A percentile compares a stretch with the other conserved stretches of the same genome.
These are phyloP conservation scores for Globisporangium iwayamae DNA, from an alignment of 352 stramenopile species.

Conservation along the genomic window DNA sequence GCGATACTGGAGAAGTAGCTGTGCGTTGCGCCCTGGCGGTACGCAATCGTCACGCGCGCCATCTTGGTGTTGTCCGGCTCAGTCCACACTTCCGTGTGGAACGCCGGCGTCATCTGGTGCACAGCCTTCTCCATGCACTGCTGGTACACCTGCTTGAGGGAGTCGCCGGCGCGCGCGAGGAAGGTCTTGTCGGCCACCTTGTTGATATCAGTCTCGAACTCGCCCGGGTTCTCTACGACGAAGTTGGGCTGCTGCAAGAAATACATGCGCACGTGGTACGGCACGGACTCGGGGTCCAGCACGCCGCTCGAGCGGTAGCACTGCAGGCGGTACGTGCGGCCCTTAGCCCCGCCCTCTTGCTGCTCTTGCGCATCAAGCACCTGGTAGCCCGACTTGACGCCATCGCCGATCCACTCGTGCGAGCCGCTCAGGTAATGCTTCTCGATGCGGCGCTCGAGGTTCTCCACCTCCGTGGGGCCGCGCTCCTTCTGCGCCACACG, in stretches of 20 bases:
- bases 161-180: constrained; percentile 55
- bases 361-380: constrained; percentile 55
- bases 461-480: constrained; percentile 63
- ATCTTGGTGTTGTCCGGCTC: constrained; percentile 76
- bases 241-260: constrained; percentile 77
- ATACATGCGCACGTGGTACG: constrained; percentile 84
- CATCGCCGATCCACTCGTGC: constrained; percentile 68
- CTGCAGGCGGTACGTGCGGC: constrained; percentile 74
- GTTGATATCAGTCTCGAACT: constrained; percentile 73
- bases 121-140: constrained; percentile 69
- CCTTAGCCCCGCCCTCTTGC: constrained; percentile 24
- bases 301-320: constrained; percentile 83
- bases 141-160: constrained; percentile 77
- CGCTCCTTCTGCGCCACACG: constrained; percentile 45
- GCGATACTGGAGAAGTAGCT: constrained; percentile 87
- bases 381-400: constrained; percentile 77
- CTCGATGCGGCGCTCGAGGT: constrained; percentile 72
- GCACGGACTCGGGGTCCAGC: constrained; percentile 64
- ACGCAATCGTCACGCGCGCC: constrained; percentile 74
- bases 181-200: constrained; percentile 78
- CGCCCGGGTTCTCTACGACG: constrained; percentile 44
- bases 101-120: constrained; percentile 71
- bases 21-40: constrained; percentile 71
- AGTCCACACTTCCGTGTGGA: constrained; percentile 77
- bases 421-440: constrained; percentile 77